Percentiles rank a stretch among this genome's conserved stretches.
Evolutionary conservation across 176 grass and related monocot species (phyloP).

Genomic region (Poa annua): DNA sequence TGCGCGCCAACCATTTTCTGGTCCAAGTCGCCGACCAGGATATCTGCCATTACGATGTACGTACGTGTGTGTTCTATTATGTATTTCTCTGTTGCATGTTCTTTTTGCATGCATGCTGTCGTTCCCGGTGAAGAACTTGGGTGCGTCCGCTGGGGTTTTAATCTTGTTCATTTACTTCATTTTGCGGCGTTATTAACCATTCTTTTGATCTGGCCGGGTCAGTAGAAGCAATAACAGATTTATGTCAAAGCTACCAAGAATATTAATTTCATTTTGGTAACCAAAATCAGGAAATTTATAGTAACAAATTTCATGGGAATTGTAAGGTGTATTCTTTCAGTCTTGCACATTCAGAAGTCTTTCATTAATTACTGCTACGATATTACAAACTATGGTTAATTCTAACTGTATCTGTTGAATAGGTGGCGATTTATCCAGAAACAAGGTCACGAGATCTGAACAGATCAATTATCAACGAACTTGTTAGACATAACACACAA

Average conservation of each 20-base stretch:
- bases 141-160: not conserved
- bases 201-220: not conserved
- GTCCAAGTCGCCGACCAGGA: constrained; percentile 49
- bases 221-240: not conserved
- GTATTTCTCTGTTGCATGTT: not conserved
- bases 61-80: constrained; percentile 17
- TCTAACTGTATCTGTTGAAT: not conserved
- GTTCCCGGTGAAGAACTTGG: not conserved
- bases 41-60: constrained; percentile 62
- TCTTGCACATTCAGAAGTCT: not conserved
- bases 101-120: not conserved
- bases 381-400: not conserved
- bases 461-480: constrained; percentile 46
- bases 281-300: not conserved
- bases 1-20: constrained; percentile 66
- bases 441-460: constrained; percentile 36
- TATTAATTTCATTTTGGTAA: not conserved
- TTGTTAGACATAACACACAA: constrained; percentile 34
- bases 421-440: constrained; percentile 61
- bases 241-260: not conserved
- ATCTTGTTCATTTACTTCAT: not conserved
- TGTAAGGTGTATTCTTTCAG: not conserved
- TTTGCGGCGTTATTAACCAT: not conserved
- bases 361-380: not conserved
- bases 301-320: not conserved